Evolutionary conservation across 2,329 filamentous ascomycete genomes (phyloP).

Genomic region (Fusarium chaquense): DNA sequence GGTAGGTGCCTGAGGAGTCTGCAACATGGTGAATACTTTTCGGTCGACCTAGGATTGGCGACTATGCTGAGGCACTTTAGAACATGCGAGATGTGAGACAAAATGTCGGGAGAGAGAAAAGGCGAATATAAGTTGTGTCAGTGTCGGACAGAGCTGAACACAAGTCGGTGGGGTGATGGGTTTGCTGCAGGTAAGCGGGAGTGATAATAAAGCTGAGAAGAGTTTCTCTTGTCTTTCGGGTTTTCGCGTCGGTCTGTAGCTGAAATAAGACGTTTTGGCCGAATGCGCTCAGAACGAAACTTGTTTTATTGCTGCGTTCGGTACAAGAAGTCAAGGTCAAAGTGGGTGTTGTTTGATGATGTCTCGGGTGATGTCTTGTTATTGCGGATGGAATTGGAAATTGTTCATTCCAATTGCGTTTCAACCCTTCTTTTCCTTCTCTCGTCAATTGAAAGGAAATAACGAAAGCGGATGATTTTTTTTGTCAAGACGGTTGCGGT

Average conservation of each 20-base stretch:
- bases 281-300: conserved; percentile 15
- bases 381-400: conserved; percentile 13
- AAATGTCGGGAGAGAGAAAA: conserved; percentile 26
- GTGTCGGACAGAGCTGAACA: conserved; percentile 29
- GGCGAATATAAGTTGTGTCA: conserved; percentile 1
- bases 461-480: conserved; percentile 5
- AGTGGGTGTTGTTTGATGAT: conserved; percentile 21
- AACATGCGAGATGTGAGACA: conserved; percentile 33
- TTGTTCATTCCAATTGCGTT: conserved; percentile 9
- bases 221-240: conserved; percentile 11
- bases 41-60: conserved; percentile 25
- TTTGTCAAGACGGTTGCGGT: conserved; percentile 20
- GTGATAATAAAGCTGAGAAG: conserved; percentile 13
- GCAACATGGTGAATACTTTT: conserved; percentile 31
- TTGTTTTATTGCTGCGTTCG: conserved; percentile 11
- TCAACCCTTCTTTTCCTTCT: conserved; percentile 35
- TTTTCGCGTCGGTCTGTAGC: conserved; percentile 11
- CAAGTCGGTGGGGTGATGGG: conserved; percentile 15
- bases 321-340: not conserved
- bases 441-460: not conserved
- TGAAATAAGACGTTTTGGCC: not conserved
- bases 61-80: conserved; percentile 15
- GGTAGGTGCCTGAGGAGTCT: conserved; percentile 20
- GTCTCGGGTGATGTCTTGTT: conserved; percentile 27
- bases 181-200: conserved; percentile 40